These are phyloP conservation scores for Claviceps sp. DNA, from an alignment of 2,329 filamentous ascomycete genomes.

Conservation along the genomic window DNA sequence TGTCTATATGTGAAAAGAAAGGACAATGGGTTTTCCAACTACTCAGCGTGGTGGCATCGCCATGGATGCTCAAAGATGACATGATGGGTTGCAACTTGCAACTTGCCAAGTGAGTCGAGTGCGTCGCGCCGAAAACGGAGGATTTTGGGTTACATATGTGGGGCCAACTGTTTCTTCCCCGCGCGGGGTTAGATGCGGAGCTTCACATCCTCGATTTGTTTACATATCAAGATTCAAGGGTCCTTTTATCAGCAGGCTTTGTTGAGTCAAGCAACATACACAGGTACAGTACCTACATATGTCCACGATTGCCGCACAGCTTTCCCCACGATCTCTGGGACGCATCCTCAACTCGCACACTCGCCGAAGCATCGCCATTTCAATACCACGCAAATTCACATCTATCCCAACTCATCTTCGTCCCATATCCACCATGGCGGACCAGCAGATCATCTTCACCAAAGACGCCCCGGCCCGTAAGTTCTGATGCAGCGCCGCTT, in stretches of 20 bases:
- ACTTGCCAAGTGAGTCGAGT: no score
- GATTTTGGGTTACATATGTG: no score
- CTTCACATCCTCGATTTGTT: no score
- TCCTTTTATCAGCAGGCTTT: neutral
- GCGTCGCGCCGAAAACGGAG: no score
- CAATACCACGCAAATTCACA: constrained; percentile 17
- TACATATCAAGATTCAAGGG: no score
- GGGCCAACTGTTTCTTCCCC: no score
- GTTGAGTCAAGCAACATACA: constrained; percentile 3
- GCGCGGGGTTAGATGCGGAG: no score
- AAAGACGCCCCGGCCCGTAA: constrained; percentile 46
- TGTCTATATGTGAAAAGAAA: no score
- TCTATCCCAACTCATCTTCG: constrained; percentile 15
- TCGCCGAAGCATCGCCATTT: constrained; percentile 1
- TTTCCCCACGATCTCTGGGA: constrained; percentile 7
- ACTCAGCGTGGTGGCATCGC: no score
- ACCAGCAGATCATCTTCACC: constrained; percentile 39
- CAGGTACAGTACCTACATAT: constrained; percentile 7
- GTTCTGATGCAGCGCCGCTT: constrained; percentile 14
- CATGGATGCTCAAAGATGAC: no score
- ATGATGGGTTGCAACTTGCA: no score
- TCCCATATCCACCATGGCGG: constrained; percentile 29
- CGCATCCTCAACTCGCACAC: constrained; percentile 2
- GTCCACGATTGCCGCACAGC: constrained; percentile 11
- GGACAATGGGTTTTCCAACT: no score